Evolutionary conservation across 768 basidiomycete species (phyloP).

Genomic region (Tylopilus rubrobrunneus): DNA sequence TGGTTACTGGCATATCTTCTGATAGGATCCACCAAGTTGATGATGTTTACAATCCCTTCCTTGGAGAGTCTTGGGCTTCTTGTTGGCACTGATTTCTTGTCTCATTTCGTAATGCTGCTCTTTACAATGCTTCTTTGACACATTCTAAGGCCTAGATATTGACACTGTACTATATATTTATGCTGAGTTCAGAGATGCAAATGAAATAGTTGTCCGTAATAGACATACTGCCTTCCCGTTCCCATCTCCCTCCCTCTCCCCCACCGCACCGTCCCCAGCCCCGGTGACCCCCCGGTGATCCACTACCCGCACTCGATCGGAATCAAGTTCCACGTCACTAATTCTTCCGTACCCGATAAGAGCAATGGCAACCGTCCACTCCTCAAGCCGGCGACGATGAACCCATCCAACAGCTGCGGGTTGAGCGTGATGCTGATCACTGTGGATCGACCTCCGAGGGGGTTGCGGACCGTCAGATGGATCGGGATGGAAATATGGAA

Average conservation of each 20-base stretch:
- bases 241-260: conserved; percentile 26
- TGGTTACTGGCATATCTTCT: no score
- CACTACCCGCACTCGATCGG: conserved; percentile 74
- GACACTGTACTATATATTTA: no score
- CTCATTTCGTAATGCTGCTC: no score
- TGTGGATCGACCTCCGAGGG: conserved; percentile 58
- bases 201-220: no score
- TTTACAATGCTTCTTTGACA: no score
- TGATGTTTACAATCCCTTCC: not conserved
- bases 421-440: conserved; percentile 54
- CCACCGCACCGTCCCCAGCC: conserved; percentile 21
- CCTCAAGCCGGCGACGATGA: conserved; percentile 76
- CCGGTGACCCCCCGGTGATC: conserved; percentile 41
- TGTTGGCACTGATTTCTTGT: conserved; percentile 12
- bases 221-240: conserved; percentile 31
- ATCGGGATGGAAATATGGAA: conserved; percentile 62
- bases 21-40: no score
- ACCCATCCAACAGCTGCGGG: conserved; percentile 59
- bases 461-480: conserved; percentile 60
- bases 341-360: conserved; percentile 69
- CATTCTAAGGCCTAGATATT: no score
- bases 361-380: conserved; percentile 64
- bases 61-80: conserved; percentile 9
- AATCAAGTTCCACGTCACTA: conserved; percentile 61
- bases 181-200: no score